Percentiles rank a stretch among this genome's conserved stretches.
These are phyloP conservation scores for Dichotomopilus funicola DNA, from an alignment of 2,329 filamentous ascomycete species.

Conservation along the genomic window DNA sequence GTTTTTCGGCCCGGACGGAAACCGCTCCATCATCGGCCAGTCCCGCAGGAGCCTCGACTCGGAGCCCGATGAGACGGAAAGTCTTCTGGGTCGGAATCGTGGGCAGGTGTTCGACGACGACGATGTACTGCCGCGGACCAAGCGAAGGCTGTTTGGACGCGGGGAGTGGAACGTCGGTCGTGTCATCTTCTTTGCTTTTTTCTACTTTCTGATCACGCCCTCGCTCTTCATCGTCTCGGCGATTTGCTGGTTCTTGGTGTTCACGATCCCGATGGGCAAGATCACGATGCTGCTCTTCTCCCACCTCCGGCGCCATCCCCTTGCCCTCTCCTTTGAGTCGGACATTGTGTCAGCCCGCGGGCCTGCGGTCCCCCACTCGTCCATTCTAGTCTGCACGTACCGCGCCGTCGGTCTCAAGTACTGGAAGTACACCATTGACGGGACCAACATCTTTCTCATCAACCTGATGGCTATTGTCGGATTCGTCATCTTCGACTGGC, in stretches of 20 bases:
- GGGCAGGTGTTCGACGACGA: constrained; percentile 32
- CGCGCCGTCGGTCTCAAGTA: constrained; percentile 90
- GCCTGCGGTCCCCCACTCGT: constrained; percentile 66
- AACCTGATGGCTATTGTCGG: constrained; percentile 91
- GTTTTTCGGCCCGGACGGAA: constrained; percentile 82
- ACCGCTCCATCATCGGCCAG: constrained; percentile 75
- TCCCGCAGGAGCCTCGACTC: constrained; percentile 87
- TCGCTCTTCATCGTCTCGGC: constrained; percentile 77
- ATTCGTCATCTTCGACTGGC: constrained; percentile 92
- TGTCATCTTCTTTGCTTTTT: constrained; percentile 93
- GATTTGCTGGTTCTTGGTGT: constrained; percentile 93
- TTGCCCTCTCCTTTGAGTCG: constrained; percentile 88
- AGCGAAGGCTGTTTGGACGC: constrained; percentile 85
- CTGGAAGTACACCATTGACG: constrained; percentile 99
- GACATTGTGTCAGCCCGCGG: constrained; percentile 69
- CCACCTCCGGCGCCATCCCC: constrained; percentile 84
- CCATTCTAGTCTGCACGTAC: constrained; percentile 93
- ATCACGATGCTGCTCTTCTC: constrained; percentile 84
- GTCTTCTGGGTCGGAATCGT: constrained; percentile 67
- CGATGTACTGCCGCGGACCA: constrained; percentile 42
- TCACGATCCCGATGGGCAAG: constrained; percentile 98
- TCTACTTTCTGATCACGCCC: constrained; percentile 87
- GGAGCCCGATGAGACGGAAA: constrained; percentile 75
- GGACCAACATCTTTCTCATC: constrained; percentile 98
- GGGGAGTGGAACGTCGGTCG: constrained; percentile 93